Conservation (phyloP, 495 filamentous ascomycete species). For the Talaromyces trachyspermus region DNA sequence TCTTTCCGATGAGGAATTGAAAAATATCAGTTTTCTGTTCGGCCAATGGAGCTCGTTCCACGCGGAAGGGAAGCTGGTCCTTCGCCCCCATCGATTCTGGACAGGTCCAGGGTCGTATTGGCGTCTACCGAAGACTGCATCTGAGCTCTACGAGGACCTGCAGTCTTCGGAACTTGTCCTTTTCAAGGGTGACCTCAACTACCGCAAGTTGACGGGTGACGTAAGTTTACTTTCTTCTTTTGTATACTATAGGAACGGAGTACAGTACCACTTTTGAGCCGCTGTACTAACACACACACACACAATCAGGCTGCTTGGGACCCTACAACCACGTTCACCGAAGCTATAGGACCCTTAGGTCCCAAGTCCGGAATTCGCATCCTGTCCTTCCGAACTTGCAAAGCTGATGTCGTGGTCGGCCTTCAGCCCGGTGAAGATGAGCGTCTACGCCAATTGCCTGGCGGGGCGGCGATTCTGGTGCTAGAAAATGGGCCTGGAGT, state of each 20-base stretch:
- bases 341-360: conserved; percentile 83
- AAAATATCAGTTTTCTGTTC: conserved; percentile 69
- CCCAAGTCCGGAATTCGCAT: conserved; percentile 71
- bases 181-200: conserved; percentile 96
- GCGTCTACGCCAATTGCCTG: conserved; percentile 57
- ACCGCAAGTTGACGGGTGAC: conserved; percentile 83
- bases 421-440: conserved; percentile 76
- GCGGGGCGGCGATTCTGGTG: conserved; percentile 61
- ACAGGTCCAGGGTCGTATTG: conserved; percentile 78
- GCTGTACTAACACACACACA: conserved; percentile 11
- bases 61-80: conserved; percentile 68
- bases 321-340: conserved; percentile 74
- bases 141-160: conserved; percentile 69
- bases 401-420: conserved; percentile 92
- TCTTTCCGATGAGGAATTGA: conserved; percentile 59
- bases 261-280: neutral
- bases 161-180: conserved; percentile 80
- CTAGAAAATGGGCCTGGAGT: conserved; percentile 92
- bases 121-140: conserved; percentile 63
- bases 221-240: conserved; percentile 44
- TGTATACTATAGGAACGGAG: neutral
- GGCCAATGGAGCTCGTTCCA: conserved; percentile 71
- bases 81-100: conserved; percentile 86
- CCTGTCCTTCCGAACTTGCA: conserved; percentile 85
- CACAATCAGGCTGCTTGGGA: conserved; percentile 71